phyloP scores from a whole-genome alignment of 2,329 filamentous ascomycete genomes.

The Pseudogymnoascus verrucosus region DNA sequence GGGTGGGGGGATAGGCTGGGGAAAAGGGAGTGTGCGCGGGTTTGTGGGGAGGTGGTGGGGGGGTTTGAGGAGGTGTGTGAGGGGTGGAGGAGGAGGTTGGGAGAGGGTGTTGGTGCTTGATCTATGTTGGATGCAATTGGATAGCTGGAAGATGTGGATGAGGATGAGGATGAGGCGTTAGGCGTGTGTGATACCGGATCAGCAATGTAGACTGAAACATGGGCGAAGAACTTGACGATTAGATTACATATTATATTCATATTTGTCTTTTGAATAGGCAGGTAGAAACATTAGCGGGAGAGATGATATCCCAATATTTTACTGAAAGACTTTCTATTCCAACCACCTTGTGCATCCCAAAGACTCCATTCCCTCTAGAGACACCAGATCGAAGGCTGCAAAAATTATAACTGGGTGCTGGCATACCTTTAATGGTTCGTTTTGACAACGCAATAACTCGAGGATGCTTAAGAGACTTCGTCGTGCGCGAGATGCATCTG shows the following conservation, averaged over 20 bases:
- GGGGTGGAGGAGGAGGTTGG: constrained; percentile 68
- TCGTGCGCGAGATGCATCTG: too few species aligned
- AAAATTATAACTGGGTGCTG: not conserved
- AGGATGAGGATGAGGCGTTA: not conserved
- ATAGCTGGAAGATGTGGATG: not conserved
- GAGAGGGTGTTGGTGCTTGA: not conserved
- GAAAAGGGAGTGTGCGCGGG: constrained; percentile 70
- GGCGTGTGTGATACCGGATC: not conserved
- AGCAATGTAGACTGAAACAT: not conserved
- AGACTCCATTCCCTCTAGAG: not conserved
- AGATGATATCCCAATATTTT: not conserved
- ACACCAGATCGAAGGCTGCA: not conserved
- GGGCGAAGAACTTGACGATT: not conserved
- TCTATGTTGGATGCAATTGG: not conserved
- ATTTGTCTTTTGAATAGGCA: not conserved
- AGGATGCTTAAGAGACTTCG: too few species aligned
- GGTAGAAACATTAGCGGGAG: not conserved
- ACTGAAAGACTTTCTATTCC: not conserved
- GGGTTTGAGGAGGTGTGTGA: constrained; percentile 91
- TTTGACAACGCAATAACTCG: too few species aligned
- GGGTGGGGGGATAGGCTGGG: constrained; percentile 74
- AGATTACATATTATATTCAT: not conserved
- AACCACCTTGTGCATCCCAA: not conserved
- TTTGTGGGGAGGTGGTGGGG: constrained; percentile 80
- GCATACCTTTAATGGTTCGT: not conserved